Evolutionary conservation across 768 basidiomycete species (phyloP).

Genomic region (Clitopilus hobsonii): DNA sequence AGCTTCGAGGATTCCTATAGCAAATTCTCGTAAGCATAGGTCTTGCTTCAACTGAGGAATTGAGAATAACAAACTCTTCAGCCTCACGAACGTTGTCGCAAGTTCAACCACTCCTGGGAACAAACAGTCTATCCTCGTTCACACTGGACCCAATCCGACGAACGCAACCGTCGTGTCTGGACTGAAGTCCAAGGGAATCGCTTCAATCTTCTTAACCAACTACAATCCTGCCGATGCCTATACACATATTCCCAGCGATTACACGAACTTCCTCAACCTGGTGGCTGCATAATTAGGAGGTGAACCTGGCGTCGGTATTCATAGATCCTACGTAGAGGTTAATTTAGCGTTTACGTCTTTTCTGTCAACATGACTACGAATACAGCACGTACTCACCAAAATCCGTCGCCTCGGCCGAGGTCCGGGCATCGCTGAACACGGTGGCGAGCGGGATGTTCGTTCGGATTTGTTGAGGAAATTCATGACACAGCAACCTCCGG

Average conservation of each 20-base stretch:
- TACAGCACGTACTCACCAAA: too few species aligned
- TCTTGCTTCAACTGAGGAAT: too few species aligned
- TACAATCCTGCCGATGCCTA: conserved; percentile 9
- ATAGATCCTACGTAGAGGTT: too few species aligned
- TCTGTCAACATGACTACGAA: too few species aligned
- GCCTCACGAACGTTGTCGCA: conserved; percentile 17
- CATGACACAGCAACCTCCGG: not conserved
- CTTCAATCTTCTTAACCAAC: conserved; percentile 26
- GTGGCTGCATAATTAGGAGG: not conserved
- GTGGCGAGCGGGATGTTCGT: conserved; percentile 16
- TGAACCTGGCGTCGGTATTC: not conserved
- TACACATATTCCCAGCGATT: not conserved
- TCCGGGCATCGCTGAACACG: conserved; percentile 17
- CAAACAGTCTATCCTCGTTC: conserved; percentile 27
- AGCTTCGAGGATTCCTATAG: conserved; percentile 21
- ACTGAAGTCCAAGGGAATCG: conserved; percentile 16
- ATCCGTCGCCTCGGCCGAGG: too few species aligned
- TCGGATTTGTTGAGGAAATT: conserved; percentile 11
- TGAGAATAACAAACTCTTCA: too few species aligned
- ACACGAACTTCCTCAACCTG: not conserved
- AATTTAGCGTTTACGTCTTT: too few species aligned
- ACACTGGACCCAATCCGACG: conserved; percentile 21
- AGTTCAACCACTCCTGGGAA: conserved; percentile 10
- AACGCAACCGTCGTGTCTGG: conserved; percentile 17
- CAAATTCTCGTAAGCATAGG: conserved; percentile 20